Conservation (phyloP, 2,329 filamentous ascomycete species). For the Microsporum ferrugineum region DNA sequence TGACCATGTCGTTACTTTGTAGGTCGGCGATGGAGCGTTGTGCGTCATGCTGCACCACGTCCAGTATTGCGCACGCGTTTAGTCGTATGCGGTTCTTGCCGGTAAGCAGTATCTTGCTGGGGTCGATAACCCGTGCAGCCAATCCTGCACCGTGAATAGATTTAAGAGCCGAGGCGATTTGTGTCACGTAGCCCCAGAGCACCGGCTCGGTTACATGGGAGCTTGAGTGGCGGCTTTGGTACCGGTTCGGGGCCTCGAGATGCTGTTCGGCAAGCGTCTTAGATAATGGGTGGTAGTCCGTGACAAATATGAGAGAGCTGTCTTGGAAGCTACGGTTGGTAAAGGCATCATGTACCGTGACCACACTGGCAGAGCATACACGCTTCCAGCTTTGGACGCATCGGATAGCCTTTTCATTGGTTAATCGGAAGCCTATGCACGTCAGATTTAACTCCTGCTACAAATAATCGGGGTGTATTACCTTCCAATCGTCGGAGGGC, state of each 20-base stretch:
- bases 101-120: conserved; percentile 80
- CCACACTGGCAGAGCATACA: conserved; percentile 67
- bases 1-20: conserved; percentile 76
- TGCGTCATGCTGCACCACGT: conserved; percentile 74
- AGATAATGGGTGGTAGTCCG: conserved; percentile 82
- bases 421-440: conserved; percentile 61
- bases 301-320: conserved; percentile 86
- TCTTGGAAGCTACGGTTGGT: conserved; percentile 88
- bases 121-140: conserved; percentile 74
- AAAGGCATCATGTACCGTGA: conserved; percentile 82
- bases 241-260: conserved; percentile 30
- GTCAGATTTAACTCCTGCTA: neutral
- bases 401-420: conserved; percentile 77
- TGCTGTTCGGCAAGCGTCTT: conserved; percentile 83
- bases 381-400: conserved; percentile 83
- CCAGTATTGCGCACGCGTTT: conserved; percentile 76
- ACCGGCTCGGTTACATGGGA: conserved; percentile 56
- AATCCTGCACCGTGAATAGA: conserved; percentile 70
- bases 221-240: conserved; percentile 35
- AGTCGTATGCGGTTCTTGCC: conserved; percentile 82
- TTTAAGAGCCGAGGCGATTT: conserved; percentile 78
- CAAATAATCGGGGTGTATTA: conserved; percentile 20
- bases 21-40: conserved; percentile 59
- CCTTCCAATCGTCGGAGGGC: conserved; percentile 76
- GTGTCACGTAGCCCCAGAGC: conserved; percentile 84